Evolutionary conservation across 208 protist genomes (phyloP), one percentile per base, ranked within the genome.

Genomic region (Wallacemonas sp.): DNA sequence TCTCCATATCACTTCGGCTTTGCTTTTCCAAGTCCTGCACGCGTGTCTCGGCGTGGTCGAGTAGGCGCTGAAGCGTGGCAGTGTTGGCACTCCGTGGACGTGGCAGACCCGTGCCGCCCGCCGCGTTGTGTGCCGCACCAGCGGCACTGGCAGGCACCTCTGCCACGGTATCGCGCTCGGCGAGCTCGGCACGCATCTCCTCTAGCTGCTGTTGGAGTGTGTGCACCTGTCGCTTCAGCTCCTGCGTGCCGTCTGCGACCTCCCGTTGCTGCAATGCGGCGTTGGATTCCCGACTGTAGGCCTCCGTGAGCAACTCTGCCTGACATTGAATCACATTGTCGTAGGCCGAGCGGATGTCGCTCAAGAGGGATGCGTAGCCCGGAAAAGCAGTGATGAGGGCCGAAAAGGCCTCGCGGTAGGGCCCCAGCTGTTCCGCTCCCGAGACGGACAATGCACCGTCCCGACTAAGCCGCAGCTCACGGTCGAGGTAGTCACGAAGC

Each of bases 261-360:
- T 57, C 50, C n/a, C 50, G 24, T 30, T 38, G 27, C 10, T 74
- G 78, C 26, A 93, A 45, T n/a, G 63, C 58, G 0, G 45, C 34
- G 24, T 57, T 32, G 6, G 50, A 38, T 26, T 71, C 66, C 2
- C 64, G 13, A 13, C 58, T 38, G 63, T 86, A 81, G 24, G 79
- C 69, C 36, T 87, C 73, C 21, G 66, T 68, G n/a, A 92, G 69
- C 38, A 85, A 63, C 66, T 81, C 71, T 19, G 89, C 79, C 71
- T 94, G 89, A 1, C 73, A 75, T 66, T 91, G 81, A 39, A 95
- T 81, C 39, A 83, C 89, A 45, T 83, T 76, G 75, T 95, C 89
- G 60, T 95, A 95, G 2, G 81, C 89, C 21, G 73, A 67, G 34
- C 77, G 73, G 32, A 95, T 92, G 54, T 92, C 84, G 21, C 78